phyloP scores from a whole-genome alignment of 2,329 filamentous ascomycete genomes.

The Cryphonectria nitschkei region DNA sequence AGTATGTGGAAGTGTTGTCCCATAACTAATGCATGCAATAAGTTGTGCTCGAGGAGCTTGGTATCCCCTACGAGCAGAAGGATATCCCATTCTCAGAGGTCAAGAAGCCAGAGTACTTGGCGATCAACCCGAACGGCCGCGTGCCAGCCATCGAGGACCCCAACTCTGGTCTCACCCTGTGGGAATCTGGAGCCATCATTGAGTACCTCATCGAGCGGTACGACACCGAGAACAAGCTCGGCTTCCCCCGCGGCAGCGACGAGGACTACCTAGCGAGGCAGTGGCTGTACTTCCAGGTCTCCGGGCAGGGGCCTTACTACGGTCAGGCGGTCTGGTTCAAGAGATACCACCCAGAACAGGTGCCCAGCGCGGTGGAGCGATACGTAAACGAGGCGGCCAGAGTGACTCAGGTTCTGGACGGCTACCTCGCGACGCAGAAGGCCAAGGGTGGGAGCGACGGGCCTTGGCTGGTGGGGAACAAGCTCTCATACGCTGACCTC shows the following conservation, averaged over 20 bases:
- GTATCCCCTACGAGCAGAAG: constrained; percentile 36
- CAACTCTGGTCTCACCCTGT: constrained; percentile 50
- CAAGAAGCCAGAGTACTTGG: constrained; percentile 12
- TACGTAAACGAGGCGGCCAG: constrained; percentile 14
- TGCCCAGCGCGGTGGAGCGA: constrained; percentile 14
- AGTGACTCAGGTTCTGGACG: constrained; percentile 21
- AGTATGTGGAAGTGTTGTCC: no score
- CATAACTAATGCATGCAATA: not conserved
- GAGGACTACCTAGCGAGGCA: constrained; percentile 44
- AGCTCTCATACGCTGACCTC: constrained; percentile 21
- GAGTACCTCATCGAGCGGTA: constrained; percentile 51
- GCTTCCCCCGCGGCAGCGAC: constrained; percentile 40
- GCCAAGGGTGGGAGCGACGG: not conserved
- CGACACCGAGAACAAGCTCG: constrained; percentile 46
- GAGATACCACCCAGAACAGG: constrained; percentile 19
- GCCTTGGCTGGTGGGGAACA: constrained; percentile 24
- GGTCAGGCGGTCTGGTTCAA: constrained; percentile 42
- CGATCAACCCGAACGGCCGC: constrained; percentile 24
- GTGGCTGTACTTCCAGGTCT: constrained; percentile 49
- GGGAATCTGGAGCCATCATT: constrained; percentile 55
- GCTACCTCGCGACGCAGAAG: constrained; percentile 17
- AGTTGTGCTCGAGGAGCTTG: constrained; percentile 38
- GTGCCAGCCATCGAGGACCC: constrained; percentile 36
- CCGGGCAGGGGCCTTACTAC: constrained; percentile 49
- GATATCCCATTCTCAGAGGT: constrained; percentile 28